Evolutionary conservation across 805 yeast species (phyloP), one percentile per base, ranked within the genome.

Genomic region (Naumovozyma baii): DNA sequence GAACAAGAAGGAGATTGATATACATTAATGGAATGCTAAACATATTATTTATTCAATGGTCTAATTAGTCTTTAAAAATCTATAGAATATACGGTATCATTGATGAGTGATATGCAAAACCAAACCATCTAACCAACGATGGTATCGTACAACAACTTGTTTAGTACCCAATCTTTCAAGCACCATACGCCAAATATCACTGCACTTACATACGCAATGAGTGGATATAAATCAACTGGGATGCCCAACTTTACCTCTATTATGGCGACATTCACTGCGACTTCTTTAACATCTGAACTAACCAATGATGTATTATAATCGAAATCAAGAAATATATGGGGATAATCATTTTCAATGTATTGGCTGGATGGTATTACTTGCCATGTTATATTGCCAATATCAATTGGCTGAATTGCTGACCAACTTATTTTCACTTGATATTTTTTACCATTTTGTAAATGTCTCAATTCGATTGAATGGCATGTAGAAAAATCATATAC

Each of bases 371-470:
- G 31, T 9, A 13, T 13, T 13, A 29, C 15, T 9, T 29, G 18
- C 25, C 37, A 29, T 12, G 28, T 39, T 42, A 50, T 32, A 9
- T 42, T 29, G 1, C 31, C 32, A n/a, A 57, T 39, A 3, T 46
- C 39, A 9, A 55, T 45, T 7, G 62, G 61, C 36, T 54, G 46
- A 12, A 52, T 39, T 1, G 61, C 62, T 5, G 57, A 50, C 63
- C 63, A 59, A 35, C 61, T 57, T 7, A 55, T 33, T 39, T 55
- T 57, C 13, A 54, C 44, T 36, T 43, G 46, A 35, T 54, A 55
- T 13, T 43, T 38, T 14, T 49, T 52, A 14, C 43, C 48, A 15
- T 34, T 26, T 15, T 42, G 41, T 14, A 52, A 31, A 18, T 39
- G 43, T 16, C 36, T 31, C 17, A 55, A 16, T 39, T 52, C 54